Conservation (phyloP, 495 filamentous ascomycete genomes). For the Tetracladium marchalianum region DNA sequence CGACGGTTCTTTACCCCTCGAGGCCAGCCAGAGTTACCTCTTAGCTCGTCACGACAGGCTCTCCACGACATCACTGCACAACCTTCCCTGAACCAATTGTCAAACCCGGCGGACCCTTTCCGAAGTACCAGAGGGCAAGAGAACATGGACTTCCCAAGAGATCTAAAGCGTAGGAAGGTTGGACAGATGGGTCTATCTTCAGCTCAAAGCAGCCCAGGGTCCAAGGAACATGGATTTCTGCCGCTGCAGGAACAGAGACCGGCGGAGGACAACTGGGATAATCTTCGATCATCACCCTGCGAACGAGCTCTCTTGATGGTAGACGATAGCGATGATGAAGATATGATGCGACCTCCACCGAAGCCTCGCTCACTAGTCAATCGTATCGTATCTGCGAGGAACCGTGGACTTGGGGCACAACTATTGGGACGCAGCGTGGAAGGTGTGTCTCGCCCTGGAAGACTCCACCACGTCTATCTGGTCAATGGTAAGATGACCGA, state of each 20-base stretch:
- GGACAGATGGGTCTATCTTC: slow-evolving; percentile 24
- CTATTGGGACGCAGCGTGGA: slow-evolving; percentile 11
- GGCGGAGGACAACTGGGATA: slow-evolving; percentile 34
- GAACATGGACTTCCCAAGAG: slow-evolving; percentile 13
- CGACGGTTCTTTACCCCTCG: slow-evolving; percentile 75
- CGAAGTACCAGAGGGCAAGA: slow-evolving; percentile 3
- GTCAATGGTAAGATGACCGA: slow-evolving; percentile 14
- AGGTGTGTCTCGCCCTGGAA: neutral
- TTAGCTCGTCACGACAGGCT: slow-evolving; percentile 43
- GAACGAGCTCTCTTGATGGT: slow-evolving; percentile 25
- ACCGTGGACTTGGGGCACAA: slow-evolving; percentile 9
- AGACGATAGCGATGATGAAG: slow-evolving; percentile 5
- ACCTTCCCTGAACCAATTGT: slow-evolving; percentile 43
- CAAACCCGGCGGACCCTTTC: slow-evolving; percentile 32
- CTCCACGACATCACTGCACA: slow-evolving; percentile 57
- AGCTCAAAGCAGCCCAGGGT: slow-evolving; percentile 21
- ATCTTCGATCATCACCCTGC: slow-evolving; percentile 45
- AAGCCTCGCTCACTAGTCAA: slow-evolving; percentile 15
- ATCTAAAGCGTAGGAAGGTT: slow-evolving; percentile 17
- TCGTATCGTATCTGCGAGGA: slow-evolving; percentile 7
- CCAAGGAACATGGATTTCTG: slow-evolving; percentile 23
- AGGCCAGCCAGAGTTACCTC: slow-evolving; percentile 14
- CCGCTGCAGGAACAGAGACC: slow-evolving; percentile 32
- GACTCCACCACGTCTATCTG: slow-evolving; percentile 13
- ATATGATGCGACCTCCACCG: slow-evolving; percentile 1